These are phyloP conservation scores for Lecanosticta acicola DNA, from an alignment of 2,329 filamentous ascomycete genomes.

Conservation along the genomic window DNA sequence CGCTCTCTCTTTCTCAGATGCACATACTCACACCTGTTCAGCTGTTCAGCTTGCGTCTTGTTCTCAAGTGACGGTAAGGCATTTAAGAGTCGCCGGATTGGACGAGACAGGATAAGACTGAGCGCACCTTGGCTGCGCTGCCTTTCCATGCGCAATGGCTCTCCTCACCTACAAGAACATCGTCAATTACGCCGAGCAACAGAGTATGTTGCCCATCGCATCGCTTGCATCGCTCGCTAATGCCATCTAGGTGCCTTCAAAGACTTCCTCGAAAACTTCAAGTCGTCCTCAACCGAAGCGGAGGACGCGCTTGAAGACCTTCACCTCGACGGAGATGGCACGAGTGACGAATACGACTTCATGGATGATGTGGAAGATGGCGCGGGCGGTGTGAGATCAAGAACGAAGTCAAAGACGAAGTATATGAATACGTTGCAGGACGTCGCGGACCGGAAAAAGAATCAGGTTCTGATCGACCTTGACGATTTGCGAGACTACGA, in stretches of 20 bases:
- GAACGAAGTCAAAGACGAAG: slow-evolving; percentile 62
- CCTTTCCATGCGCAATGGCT: slow-evolving; percentile 58
- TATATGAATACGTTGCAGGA: slow-evolving; percentile 85
- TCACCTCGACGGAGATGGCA: slow-evolving; percentile 78
- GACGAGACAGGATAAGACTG: background rate
- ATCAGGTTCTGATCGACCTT: slow-evolving; percentile 79
- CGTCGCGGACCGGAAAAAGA: slow-evolving; percentile 70
- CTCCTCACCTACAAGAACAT: slow-evolving; percentile 71
- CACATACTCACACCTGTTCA: background rate
- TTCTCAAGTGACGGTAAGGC: too few species aligned
- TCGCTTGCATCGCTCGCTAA: slow-evolving; percentile 24
- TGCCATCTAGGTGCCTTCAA: slow-evolving; percentile 65
- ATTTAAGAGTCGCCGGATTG: background rate
- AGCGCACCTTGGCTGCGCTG: background rate
- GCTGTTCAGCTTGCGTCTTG: background rate
- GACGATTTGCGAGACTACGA: slow-evolving; percentile 87
- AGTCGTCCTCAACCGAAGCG: slow-evolving; percentile 67
- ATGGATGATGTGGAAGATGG: slow-evolving; percentile 67
- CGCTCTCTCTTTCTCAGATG: background rate
- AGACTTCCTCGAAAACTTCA: slow-evolving; percentile 82
- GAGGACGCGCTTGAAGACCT: slow-evolving; percentile 78
- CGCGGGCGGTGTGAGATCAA: slow-evolving; percentile 31
- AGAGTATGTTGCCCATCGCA: slow-evolving; percentile 52
- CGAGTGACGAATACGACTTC: slow-evolving; percentile 87
- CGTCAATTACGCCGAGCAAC: slow-evolving; percentile 83